Evolutionary conservation across 1,284 basidiomycete genomes (phyloP), one percentile per base, ranked within the genome.

Genomic region (Sparassis latifolia): DNA sequence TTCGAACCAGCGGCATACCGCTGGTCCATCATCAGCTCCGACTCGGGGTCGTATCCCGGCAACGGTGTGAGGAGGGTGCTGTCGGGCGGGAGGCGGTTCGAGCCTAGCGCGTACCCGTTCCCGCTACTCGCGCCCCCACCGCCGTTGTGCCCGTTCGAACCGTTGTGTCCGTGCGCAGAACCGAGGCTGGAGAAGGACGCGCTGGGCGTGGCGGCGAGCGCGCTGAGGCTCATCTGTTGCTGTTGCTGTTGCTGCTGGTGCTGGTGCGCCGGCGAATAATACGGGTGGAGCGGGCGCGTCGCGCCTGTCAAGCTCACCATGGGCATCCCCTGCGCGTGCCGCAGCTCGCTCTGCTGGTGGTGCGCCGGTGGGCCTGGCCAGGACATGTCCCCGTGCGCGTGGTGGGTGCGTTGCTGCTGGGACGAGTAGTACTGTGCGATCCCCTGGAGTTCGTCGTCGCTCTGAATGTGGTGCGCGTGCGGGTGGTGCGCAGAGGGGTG

Each of bases 11-110:
- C 20, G 20, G 20, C 20, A 20, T 20, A 20, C 20, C 20, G 20
- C 20, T 20, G 20, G 20, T 20, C 20, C 20, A 20, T 20, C 31
- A 54, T 51, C 29, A 48, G 43, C 29, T 59, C 59, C 45, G 46
- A 28, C n/a, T 61, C 58, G 3, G 67, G 58, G 53, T 67, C 65
- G 44, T 46, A 77, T n/a, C 74, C 70, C 9, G 73, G 69, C 39
- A 77, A 62, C 32, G 76, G 74, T 45, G 76, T 77, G 54, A 79
- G 64, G 44, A 79, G 69, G 5, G 77, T 78, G 59, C 74, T 77
- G 56, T 76, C 71, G 30, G 70, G 62, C 32, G 76, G 70, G 33
- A 78, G 66, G 35, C 68, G 60, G 58, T 68, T 69, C 47, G 59
- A 59, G 2, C 66, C 65, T 12, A 65, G 59, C 9, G 58, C 54